Percentiles rank a stretch among this genome's conserved stretches.
phyloP scores from a whole-genome alignment of 768 basidiomycete genomes.

The Zangia roseola region DNA sequence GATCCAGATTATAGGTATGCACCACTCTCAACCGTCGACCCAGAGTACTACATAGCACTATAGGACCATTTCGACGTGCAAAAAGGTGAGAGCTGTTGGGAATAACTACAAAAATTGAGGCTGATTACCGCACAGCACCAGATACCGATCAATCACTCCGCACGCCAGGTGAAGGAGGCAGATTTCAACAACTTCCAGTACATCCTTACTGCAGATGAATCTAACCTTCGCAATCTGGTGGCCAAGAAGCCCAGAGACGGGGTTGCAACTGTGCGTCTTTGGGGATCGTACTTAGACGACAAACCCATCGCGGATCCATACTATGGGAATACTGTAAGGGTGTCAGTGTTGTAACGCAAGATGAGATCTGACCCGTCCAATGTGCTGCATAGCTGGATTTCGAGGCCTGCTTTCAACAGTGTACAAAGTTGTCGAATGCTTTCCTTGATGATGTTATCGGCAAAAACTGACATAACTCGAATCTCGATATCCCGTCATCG shows the following conservation, averaged over 20 bases:
- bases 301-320: constrained; percentile 83
- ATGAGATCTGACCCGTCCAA: constrained; percentile 2
- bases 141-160: constrained; percentile 67
- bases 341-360: neutral
- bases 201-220: constrained; percentile 82
- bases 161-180: constrained; percentile 57
- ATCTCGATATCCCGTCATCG: neutral
- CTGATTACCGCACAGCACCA: constrained; percentile 48
- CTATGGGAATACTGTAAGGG: constrained; percentile 64
- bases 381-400: constrained; percentile 58
- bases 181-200: constrained; percentile 81
- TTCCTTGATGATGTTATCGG: constrained; percentile 68
- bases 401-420: constrained; percentile 76
- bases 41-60: neutral
- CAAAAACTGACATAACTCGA: constrained; percentile 19
- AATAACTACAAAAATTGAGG: neutral
- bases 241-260: constrained; percentile 50
- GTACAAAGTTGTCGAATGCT: constrained; percentile 68
- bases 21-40: neutral
- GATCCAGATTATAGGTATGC: constrained; percentile 77
- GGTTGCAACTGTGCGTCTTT: constrained; percentile 69
- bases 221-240: constrained; percentile 64
- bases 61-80: constrained; percentile 70
- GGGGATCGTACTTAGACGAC: constrained; percentile 74
- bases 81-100: constrained; percentile 46